These are phyloP conservation scores for Xerocomellus dryophilus DNA, from an alignment of 768 basidiomycete genomes.

Conservation along the genomic window DNA sequence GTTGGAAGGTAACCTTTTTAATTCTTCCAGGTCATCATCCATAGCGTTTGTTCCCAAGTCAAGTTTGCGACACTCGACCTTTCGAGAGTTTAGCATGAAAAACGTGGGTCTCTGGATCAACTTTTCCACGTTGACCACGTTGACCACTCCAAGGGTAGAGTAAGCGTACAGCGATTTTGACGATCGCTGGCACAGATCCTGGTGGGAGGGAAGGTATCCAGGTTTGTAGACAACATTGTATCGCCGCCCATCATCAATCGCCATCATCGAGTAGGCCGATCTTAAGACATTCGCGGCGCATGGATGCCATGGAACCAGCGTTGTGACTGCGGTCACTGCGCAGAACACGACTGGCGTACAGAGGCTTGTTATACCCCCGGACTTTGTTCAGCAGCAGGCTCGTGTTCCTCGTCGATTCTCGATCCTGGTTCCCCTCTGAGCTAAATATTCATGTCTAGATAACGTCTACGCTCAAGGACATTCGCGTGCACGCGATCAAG, in stretches of 20 bases:
- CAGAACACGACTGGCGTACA: background rate
- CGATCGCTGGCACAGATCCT: slow-evolving; percentile 1
- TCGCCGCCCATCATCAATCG: background rate
- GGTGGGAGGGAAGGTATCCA: slow-evolving; percentile 2
- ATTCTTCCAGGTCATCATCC: background rate
- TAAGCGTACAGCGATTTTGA: background rate
- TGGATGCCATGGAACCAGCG: slow-evolving; percentile 7
- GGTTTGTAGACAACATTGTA: background rate
- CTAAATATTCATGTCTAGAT: background rate
- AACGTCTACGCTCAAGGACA: background rate
- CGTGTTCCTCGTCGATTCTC: background rate
- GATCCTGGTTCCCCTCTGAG: background rate
- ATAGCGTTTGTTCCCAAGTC: background rate
- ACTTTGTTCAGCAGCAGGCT: background rate
- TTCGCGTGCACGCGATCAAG: background rate
- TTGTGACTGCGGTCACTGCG: slow-evolving; percentile 2
- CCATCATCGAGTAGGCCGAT: background rate
- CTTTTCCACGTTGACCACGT: background rate
- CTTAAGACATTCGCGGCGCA: slow-evolving; percentile 3
- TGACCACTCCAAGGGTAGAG: background rate
- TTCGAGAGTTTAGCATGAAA: background rate
- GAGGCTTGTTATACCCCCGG: background rate
- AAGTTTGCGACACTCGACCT: background rate
- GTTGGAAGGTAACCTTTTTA: background rate
- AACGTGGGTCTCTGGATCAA: background rate